Base-by-base conservation (phyloP, 192 early-diverging fungal species). In the Backusella macrospora region DNA sequence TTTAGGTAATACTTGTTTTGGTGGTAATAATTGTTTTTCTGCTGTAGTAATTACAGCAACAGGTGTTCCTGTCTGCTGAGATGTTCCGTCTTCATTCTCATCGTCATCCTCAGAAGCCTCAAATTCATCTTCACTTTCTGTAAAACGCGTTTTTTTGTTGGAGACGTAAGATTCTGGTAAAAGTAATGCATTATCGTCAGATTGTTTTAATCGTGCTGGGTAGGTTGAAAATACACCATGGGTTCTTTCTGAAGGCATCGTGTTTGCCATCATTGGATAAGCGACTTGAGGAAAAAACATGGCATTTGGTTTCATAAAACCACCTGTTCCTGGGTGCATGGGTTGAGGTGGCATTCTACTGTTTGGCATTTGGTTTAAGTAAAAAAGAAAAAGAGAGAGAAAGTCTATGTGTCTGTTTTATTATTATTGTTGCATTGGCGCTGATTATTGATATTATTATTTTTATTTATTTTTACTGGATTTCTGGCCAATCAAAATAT, bases 201-300 rank as follows among this genome's bases (percentile, higher is more conserved):
- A 80, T 34, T 85, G 75, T 37, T 80, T 80, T 59, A 89, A 73
- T 45, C 87, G 79, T 16, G 83, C 75, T 5, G 84, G 69, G 66
- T 89, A 89, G 5, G 83, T 86, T 26, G 83, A 85, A 26, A 77
- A 87, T 1, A 80, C 72, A 39, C 83, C 86, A 13, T 82, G 80
- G 29, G 76, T 72, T 16, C 26, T 46, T 45, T 72, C 71, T 23
- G 71, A 72, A 16, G 71, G 62, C 15, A 18, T 39, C 6, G 48
- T 62, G 26, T 72, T 62, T 18, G 71, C 34, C 59, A 72, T 44
- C 10, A 37, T 39, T 10, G 55, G 55, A 29, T 72, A 62, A 2
- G 59, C 59, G 1, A 62, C 42, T 47, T 72, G 71, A 16, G 62
- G 42, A 26, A 23, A 62, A 10, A 63, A 43, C 42, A 62, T 37